Base-by-base conservation (phyloP, 2,329 filamentous ascomycete species). In the Macrophomina tecta region DNA sequence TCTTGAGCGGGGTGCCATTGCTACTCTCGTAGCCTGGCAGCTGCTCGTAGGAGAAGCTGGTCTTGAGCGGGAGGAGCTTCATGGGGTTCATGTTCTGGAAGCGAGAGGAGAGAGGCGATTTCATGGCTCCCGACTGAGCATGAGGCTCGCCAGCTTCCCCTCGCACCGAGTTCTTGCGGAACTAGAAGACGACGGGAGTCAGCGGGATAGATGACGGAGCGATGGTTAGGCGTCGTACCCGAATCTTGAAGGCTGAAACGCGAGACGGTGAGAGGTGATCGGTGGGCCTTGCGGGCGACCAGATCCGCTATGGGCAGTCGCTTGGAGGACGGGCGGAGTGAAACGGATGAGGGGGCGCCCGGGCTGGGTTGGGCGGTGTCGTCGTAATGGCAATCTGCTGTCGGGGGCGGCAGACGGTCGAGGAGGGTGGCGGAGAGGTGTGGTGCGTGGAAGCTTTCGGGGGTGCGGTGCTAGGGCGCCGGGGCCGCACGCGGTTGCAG, bases 21-120 rank as follows among this genome's bases (percentile, higher is more conserved):
- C 75, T 79, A 72, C 75, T 79, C 32, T 66, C 80, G 69, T 72
- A 74, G 68, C 75, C 76, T 55, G 81, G 81, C 66, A 84, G 71
- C 72, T 79, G 79, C 70, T 83, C 81, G 74, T 84, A 83, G 68
- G 77, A 76, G 76, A 82, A 80, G 73, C 75, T 77, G 66, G 77
- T 78, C 68, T 77, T 74, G 66, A 79, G 75, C 36, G 65, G 65
- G 70, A 83, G 77, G 70, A 83, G 73, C 69, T 81, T 81, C 68
- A 81, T 75, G 30, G 82, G 81, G 68, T 82, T 82, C 69, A 81
- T 72, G 68, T 78, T 75, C 70, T 79, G 78, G 69, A 82, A 76
- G 46, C 65, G 65, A 52, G 65, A 61, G 40, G 65, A 66, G 46
- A 66, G 65, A 66, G 65, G 65, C 65, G 65, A 66, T 46, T 66